phyloP scores from a whole-genome alignment of 257 asterid genomes.

The Rhazya stricta region DNA sequence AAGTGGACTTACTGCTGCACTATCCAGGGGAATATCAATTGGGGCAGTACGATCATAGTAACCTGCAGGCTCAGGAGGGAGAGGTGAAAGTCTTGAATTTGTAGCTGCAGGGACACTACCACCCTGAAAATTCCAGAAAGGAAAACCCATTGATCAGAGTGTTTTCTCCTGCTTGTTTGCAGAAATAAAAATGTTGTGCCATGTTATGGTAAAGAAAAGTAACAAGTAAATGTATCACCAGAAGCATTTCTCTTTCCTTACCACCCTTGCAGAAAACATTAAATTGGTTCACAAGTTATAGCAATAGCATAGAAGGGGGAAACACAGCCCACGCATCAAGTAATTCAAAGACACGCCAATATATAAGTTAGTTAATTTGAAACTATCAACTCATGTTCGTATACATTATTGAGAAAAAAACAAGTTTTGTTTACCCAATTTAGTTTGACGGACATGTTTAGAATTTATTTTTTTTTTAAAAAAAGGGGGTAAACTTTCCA shows the following conservation, averaged over 20 bases:
- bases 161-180: not conserved
- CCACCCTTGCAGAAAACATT: no score
- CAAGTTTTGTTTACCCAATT: not conserved
- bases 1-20: slow-evolving; percentile 47
- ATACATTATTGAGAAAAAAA: not conserved
- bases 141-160: not conserved
- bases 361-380: no score
- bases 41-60: slow-evolving; percentile 81
- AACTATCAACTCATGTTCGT: not conserved
- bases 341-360: not conserved
- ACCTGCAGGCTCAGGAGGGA: slow-evolving; percentile 94
- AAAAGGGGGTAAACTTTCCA: not conserved
- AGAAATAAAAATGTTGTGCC: not conserved
- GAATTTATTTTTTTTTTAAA: no score
- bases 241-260: not conserved
- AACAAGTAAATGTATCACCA: not conserved
- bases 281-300: not conserved
- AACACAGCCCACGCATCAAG: not conserved
- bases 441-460: not conserved
- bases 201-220: not conserved
- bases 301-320: not conserved
- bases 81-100: slow-evolving; percentile 89
- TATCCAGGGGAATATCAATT: slow-evolving; percentile 83
- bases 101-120: slow-evolving; percentile 77
- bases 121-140: slow-evolving; percentile 42